These are phyloP conservation scores for Amphicarpaea edgeworthii DNA, from an alignment of 306 rosid species.

Conservation along the genomic window DNA sequence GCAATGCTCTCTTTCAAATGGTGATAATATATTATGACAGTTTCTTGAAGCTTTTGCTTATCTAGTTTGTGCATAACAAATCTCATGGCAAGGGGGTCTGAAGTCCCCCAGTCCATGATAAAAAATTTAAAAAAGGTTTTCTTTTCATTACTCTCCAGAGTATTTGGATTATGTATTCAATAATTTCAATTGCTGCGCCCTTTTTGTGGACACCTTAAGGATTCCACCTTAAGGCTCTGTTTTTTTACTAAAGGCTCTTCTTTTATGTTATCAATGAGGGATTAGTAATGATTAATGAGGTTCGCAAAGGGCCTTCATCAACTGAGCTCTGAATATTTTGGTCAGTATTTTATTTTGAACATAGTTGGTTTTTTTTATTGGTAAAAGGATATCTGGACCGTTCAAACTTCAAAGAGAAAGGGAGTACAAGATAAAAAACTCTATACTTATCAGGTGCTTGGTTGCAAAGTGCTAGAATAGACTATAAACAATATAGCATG, in stretches of 20 bases:
- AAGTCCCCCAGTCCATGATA: constrained; percentile 20
- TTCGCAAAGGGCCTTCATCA: constrained; percentile 12
- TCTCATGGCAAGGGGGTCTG: constrained; percentile 2
- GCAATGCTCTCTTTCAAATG: constrained; percentile 30
- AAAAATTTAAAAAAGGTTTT: constrained; percentile 10
- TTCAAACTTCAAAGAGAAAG: constrained; percentile 22
- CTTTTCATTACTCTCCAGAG: not conserved
- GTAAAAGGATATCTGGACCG: constrained; percentile 7
- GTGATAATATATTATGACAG: constrained; percentile 27
- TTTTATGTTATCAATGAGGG: not conserved
- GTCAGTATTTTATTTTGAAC: constrained; percentile 6
- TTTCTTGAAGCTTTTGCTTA: constrained; percentile 29
- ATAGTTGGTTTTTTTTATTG: not conserved
- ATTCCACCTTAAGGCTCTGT: not conserved
- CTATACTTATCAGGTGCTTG: constrained; percentile 11
- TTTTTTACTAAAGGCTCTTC: not conserved
- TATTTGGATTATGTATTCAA: constrained; percentile 22
- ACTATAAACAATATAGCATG: constrained; percentile 9
- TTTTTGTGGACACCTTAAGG: constrained; percentile 20
- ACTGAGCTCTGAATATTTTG: constrained; percentile 6
- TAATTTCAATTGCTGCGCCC: not conserved
- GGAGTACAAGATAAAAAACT: not conserved
- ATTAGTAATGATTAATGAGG: constrained; percentile 25
- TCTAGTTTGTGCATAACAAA: constrained; percentile 22
- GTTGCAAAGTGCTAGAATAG: not conserved